Base-by-base conservation (phyloP, 78 protist genomes). In the Dictyostelium firmibasis region DNA sequence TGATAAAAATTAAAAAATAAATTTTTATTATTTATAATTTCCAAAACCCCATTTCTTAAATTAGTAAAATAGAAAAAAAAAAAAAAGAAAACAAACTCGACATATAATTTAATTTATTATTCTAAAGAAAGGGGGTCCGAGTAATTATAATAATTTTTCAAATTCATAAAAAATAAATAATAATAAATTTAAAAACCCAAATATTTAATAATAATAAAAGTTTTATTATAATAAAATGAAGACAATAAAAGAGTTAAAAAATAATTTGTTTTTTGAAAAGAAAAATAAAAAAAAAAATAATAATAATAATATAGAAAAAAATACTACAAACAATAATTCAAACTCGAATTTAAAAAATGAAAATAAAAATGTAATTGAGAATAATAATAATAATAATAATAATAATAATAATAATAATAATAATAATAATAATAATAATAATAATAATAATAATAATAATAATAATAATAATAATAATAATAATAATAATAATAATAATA, bases 141-240 rank as follows among this genome's bases (percentile, higher is more conserved):
- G 11, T 35, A 67, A 67, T 27, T 20, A 67, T 9, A 67, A 41
- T 41, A 41, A 41, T 41, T 41, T 41, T 41, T 41, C 2, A 41
- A 41, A 41, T 41, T n/a, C n/a, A n/a, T n/a, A n/a, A n/a, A n/a
- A 4, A 33, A 70, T 25, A 35, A 72, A 33, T 35, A 72, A 72
- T 13, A 16, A 16, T 3, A 13, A 8, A 72, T 7, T 35, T 72
- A 74, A 11, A 67, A 67, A 27, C 10, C 1, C 11, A 47, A 47
- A 9, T 16, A 47, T 11, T 11, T 11, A 10, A 27, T 29, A 67
- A 10, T 8, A 16, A 33, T 25, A 69, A n/a, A n/a, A n/a, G n/a
- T n/a, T n/a, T n/a, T n/a, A n/a, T n/a, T n/a, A n/a, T n/a, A 9
- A 31, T 70, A 70, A 75, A 75, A 75, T 75, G 82, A 75, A 75